These are phyloP conservation scores for Cryptomeria japonica DNA, from an alignment of 75 land plant species.

Conservation along the genomic window DNA sequence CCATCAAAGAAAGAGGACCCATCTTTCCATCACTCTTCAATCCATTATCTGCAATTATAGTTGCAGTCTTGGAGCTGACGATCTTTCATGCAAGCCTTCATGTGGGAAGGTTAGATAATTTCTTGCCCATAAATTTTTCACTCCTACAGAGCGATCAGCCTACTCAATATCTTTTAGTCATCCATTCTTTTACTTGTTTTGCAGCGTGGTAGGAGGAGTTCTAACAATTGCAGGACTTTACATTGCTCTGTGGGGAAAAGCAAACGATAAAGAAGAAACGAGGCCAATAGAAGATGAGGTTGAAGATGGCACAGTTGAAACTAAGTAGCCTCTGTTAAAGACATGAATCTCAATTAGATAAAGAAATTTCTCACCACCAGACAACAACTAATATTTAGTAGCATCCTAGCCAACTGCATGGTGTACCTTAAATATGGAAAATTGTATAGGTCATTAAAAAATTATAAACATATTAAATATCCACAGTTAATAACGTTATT, in stretches of 20 bases:
- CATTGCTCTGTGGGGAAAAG: background rate
- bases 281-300: background rate
- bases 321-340: background rate
- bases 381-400: too few relatives aligned
- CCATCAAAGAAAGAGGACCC: constrained; percentile 8
- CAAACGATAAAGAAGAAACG: background rate
- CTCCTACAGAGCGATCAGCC: too few relatives aligned
- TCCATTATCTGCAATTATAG: constrained; percentile 3
- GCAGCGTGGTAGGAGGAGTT: constrained; percentile 5
- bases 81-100: background rate
- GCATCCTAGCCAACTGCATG: too few relatives aligned
- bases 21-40: constrained; percentile 9
- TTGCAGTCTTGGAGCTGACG: constrained; percentile 5
- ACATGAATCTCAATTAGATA: too few relatives aligned
- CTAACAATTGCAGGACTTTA: background rate
- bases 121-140: background rate
- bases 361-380: too few relatives aligned
- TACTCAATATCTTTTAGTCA: background rate
- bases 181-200: background rate
- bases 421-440: too few relatives aligned
- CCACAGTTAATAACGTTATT: too few relatives aligned
- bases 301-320: background rate
- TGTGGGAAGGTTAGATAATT: constrained; percentile 16
- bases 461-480: too few relatives aligned
- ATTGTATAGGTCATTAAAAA: too few relatives aligned